Evolutionary conservation across 257 asterid species (phyloP).

Genomic region (Ligustrum vulgare): DNA sequence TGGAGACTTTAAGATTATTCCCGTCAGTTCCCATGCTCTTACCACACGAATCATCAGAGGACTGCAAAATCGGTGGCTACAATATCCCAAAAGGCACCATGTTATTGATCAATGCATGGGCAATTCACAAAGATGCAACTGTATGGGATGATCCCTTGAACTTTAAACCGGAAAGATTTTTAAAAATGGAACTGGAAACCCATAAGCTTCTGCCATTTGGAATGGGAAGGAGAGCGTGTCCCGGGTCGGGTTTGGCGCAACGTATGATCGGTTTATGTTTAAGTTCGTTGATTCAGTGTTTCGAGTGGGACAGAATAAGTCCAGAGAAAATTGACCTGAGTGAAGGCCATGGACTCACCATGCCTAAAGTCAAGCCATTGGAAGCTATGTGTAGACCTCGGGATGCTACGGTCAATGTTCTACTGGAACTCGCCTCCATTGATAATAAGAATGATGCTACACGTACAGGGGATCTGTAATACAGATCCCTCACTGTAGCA

Average conservation of each 20-base stretch:
- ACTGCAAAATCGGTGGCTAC: constrained; percentile 23
- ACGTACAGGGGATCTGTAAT: too few relatives aligned
- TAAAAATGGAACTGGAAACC: constrained; percentile 16
- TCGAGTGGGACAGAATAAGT: constrained; percentile 26
- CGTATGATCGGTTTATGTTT: constrained; percentile 23
- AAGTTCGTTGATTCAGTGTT: constrained; percentile 28
- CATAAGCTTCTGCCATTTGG: constrained; percentile 31
- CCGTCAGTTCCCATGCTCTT: constrained; percentile 22
- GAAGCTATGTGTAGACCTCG: constrained; percentile 26
- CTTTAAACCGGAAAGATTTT: constrained; percentile 31
- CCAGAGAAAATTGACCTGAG: constrained; percentile 18
- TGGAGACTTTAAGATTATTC: constrained; percentile 25
- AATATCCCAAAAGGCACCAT: constrained; percentile 24
- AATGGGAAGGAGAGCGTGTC: constrained; percentile 33
- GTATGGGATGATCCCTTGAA: constrained; percentile 21
- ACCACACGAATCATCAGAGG: constrained; percentile 22
- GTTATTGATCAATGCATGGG: constrained; percentile 28
- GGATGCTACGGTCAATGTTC: constrained; percentile 6
- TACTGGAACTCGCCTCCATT: background rate
- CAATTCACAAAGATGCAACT: constrained; percentile 24
- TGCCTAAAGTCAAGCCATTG: constrained; percentile 24
- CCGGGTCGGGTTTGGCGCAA: constrained; percentile 26
- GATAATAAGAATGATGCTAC: too few relatives aligned
- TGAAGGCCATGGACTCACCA: constrained; percentile 20
- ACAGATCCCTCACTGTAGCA: too few relatives aligned